Percentiles rank a stretch among this genome's conserved stretches.
Conservation (phyloP, 805 yeast genomes). For the Metschnikowia borealis region DNA sequence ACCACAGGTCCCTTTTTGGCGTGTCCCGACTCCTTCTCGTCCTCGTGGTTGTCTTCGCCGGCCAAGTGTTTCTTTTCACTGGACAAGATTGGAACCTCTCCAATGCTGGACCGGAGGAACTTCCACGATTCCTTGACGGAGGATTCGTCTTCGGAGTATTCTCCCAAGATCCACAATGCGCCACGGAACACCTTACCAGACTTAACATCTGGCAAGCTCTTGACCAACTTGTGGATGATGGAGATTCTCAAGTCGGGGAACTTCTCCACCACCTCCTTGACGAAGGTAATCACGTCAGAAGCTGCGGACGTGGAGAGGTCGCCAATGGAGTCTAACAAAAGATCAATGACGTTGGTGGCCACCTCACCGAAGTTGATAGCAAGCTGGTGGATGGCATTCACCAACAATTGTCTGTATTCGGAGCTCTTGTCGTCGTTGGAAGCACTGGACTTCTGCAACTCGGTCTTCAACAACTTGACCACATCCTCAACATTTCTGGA, state of each 20-base stretch:
- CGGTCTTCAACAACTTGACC: slow-evolving; percentile 86
- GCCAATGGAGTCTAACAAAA: slow-evolving; percentile 79
- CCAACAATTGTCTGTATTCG: slow-evolving; percentile 85
- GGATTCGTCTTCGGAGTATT: slow-evolving; percentile 67
- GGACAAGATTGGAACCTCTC: slow-evolving; percentile 86
- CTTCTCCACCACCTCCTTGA: slow-evolving; percentile 90
- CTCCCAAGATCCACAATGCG: slow-evolving; percentile 95
- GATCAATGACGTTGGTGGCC: slow-evolving; percentile 85
- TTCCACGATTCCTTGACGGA: slow-evolving; percentile 85
- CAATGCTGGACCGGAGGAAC: slow-evolving; percentile 74
- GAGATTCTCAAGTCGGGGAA: slow-evolving; percentile 73
- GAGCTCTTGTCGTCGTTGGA: slow-evolving; percentile 74
- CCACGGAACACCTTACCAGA: slow-evolving; percentile 92
- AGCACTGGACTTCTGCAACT: slow-evolving; percentile 68
- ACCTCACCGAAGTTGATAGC: slow-evolving; percentile 88
- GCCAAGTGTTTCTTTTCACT: slow-evolving; percentile 50
- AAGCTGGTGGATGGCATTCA: slow-evolving; percentile 81
- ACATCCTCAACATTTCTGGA: slow-evolving; percentile 92
- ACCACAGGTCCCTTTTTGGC: slow-evolving; percentile 66
- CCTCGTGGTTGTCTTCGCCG: slow-evolving; percentile 20
- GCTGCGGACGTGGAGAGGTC: slow-evolving; percentile 86
- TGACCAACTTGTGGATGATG: slow-evolving; percentile 60
- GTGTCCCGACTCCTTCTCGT: slow-evolving; percentile 10
- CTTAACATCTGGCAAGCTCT: slow-evolving; percentile 60
- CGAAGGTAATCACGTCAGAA: slow-evolving; percentile 82